Evolutionary conservation across 768 basidiomycete genomes (phyloP).

Genomic region (Pisolithus orientalis): DNA sequence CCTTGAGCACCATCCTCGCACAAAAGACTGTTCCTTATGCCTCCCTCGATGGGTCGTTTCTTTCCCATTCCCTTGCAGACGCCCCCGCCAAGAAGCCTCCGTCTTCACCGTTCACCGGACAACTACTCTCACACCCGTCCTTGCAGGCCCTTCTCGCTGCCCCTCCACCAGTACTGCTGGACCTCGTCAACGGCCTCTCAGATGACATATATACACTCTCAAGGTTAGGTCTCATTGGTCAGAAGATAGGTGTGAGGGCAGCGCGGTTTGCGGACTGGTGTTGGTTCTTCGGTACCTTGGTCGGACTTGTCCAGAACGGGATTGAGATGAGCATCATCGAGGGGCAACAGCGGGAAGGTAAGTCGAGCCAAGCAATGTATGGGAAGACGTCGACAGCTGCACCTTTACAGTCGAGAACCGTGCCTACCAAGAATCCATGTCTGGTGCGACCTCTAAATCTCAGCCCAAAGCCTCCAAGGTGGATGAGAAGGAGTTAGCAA

Average conservation of each 20-base stretch:
- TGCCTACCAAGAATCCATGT: conserved; percentile 67
- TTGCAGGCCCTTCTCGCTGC: conserved; percentile 72
- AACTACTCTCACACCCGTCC: conserved; percentile 47
- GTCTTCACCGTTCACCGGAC: conserved; percentile 7
- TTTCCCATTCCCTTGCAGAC: conserved; percentile 16
- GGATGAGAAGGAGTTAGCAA: conserved; percentile 64
- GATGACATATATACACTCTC: conserved; percentile 81
- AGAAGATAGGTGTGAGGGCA: conserved; percentile 59
- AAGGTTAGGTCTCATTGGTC: conserved; percentile 61
- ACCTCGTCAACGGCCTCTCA: conserved; percentile 65
- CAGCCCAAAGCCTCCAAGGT: conserved; percentile 49
- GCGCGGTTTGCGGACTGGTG: conserved; percentile 80
- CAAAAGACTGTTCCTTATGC: conserved; percentile 66
- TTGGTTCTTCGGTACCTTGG: conserved; percentile 76
- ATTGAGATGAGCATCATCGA: conserved; percentile 71
- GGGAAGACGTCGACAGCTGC: not conserved
- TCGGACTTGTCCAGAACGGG: conserved; percentile 77
- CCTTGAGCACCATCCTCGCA: conserved; percentile 62
- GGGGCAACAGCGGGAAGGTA: conserved; percentile 59
- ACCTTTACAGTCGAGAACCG: conserved; percentile 58
- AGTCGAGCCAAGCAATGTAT: not conserved
- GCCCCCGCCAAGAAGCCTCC: conserved; percentile 5
- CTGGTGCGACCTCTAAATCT: conserved; percentile 63
- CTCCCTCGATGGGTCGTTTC: conserved; percentile 23
- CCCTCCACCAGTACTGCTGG: conserved; percentile 76